Percentiles rank a stretch among this genome's conserved stretches.
Conservation (phyloP, 176 grass and related monocot genomes). For the Poa pratensis region DNA sequence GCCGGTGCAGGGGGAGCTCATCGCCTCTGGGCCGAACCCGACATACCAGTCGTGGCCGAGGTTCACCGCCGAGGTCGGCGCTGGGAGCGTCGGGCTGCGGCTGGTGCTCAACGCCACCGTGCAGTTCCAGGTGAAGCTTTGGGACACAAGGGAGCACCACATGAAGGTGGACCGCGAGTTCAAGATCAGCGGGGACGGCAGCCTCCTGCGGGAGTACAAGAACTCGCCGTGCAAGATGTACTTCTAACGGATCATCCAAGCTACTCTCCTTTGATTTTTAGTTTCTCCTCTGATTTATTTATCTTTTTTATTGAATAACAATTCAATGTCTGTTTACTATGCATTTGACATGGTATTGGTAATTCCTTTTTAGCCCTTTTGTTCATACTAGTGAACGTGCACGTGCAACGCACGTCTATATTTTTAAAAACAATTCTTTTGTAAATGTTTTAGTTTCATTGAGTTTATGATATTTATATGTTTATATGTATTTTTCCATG, state of each 20-base stretch:
- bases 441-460: too few species aligned
- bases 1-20: conserved; percentile 44
- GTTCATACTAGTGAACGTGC: too few species aligned
- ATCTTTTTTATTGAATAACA: too few species aligned
- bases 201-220: conserved; percentile 43
- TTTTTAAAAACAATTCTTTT: too few species aligned
- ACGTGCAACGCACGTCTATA: too few species aligned
- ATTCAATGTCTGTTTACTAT: too few species aligned
- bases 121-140: conserved; percentile 68
- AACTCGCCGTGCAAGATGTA: conserved; percentile 45
- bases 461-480: too few species aligned
- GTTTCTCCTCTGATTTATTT: too few species aligned
- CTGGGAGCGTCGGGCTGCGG: conserved; percentile 48
- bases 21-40: conserved; percentile 13
- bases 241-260: conserved; percentile 35
- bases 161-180: conserved; percentile 66
- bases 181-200: conserved; percentile 44
- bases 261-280: too few species aligned
- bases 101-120: conserved; percentile 63
- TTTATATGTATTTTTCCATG: too few species aligned
- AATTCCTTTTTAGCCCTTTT: too few species aligned
- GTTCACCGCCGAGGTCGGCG: conserved; percentile 49
- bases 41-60: conserved; percentile 33
- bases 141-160: conserved; percentile 70
- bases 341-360: too few species aligned